A percentile compares a stretch with the other conserved stretches of the same genome.
phyloP scores from a whole-genome alignment of 495 filamentous ascomycete species.

The Penicillium flavigenum region DNA sequence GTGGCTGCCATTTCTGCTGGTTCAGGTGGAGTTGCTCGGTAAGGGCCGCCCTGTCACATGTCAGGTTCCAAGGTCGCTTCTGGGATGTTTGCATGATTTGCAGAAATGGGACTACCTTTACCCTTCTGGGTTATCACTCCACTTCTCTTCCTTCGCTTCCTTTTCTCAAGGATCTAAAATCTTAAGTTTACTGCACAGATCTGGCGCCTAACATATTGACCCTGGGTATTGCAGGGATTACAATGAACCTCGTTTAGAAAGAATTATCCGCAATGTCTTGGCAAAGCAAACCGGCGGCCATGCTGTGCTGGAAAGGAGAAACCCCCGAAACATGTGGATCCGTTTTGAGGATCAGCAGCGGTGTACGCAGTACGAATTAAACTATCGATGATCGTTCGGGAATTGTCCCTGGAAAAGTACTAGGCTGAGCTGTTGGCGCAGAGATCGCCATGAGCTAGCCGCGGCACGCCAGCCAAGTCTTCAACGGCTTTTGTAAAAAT shows the following conservation, averaged over 20 bases:
- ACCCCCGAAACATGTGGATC: background rate
- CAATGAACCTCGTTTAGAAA: no score
- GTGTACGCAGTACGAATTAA: background rate
- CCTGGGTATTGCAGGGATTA: no score
- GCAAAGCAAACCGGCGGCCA: no score
- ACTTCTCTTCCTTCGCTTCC: no score
- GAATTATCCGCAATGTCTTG: no score
- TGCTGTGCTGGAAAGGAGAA: background rate
- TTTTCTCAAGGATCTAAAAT: no score
- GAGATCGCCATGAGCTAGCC: slow-evolving; percentile 4
- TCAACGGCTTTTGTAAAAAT: slow-evolving; percentile 4
- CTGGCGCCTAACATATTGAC: no score
- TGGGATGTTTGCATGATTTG: no score
- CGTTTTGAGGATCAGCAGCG: background rate
- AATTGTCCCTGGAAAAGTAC: background rate
- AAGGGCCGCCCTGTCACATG: background rate
- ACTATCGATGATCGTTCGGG: slow-evolving; percentile 5
- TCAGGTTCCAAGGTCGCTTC: no score
- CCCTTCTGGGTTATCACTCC: no score
- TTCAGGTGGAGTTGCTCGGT: background rate
- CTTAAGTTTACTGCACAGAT: no score
- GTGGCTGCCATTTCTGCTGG: background rate
- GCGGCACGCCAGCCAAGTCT: background rate
- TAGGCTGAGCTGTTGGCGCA: background rate
- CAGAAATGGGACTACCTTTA: no score